A percentile compares a stretch with the other conserved stretches of the same genome.
Evolutionary conservation across 495 filamentous ascomycete species (phyloP).

Genomic region (Choiromyces venosus): DNA sequence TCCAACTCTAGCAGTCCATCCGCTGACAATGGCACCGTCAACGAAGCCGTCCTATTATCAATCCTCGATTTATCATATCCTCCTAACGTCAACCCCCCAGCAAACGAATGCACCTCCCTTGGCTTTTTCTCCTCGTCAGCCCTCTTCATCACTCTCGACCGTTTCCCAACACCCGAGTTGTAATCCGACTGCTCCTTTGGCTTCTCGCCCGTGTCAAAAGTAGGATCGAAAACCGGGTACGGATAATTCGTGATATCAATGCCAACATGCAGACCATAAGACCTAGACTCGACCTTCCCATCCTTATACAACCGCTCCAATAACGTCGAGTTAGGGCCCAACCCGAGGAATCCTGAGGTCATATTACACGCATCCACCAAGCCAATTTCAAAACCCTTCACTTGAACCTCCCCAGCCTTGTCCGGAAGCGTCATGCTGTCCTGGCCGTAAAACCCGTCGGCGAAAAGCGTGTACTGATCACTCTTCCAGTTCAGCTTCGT

Average conservation of each 20-base stretch:
- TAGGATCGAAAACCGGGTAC: constrained; percentile 24
- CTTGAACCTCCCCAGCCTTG: not conserved
- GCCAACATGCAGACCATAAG: constrained; percentile 35
- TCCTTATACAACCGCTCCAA: constrained; percentile 17
- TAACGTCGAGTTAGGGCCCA: constrained; percentile 26
- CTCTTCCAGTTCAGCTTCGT: constrained; percentile 15
- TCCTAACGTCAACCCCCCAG: constrained; percentile 31
- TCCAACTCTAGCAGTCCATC: constrained; percentile 32
- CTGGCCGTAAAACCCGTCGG: constrained; percentile 19
- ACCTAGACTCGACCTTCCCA: constrained; percentile 8
- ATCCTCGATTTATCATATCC: constrained; percentile 36
- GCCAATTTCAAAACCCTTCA: constrained; percentile 27
- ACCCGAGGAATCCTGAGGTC: constrained; percentile 30
- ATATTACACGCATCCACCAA: constrained; percentile 31
- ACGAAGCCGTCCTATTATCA: constrained; percentile 15
- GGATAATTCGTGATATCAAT: constrained; percentile 30
- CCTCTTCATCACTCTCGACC: not conserved
- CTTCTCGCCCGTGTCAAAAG: constrained; percentile 15
- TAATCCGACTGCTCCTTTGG: constrained; percentile 1
- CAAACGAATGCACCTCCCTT: constrained; percentile 27
- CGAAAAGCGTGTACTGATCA: constrained; percentile 23
- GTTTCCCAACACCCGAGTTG: constrained; percentile 14
- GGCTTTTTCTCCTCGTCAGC: not conserved
- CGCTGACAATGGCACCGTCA: constrained; percentile 23
- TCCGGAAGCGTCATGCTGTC: constrained; percentile 16